Evolutionary conservation across 192 early-diverging fungal species (phyloP), one percentile per base, ranked within the genome.

Genomic region (Cladochytrium replicatum): DNA sequence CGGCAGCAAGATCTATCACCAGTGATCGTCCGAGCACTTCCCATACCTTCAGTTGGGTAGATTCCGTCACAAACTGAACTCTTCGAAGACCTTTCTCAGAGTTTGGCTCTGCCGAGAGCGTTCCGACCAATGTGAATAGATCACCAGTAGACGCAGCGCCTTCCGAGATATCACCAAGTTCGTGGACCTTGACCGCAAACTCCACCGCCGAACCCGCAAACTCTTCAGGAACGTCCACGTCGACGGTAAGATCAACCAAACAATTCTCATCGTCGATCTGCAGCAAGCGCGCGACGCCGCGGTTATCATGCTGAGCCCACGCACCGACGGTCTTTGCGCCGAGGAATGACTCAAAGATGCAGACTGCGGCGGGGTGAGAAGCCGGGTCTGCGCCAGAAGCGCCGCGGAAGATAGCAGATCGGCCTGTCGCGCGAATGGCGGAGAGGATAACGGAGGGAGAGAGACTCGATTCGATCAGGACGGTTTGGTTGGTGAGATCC

Each of bases 1-100:
- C 49, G 6, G 78, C 74, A 48, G 85, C 83, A n/a, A 47, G 45
- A 6, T 48, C 46, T 21, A 67, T 54, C 5, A 90, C 87, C 72
- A 94, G 75, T 22, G 83, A 86, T 39, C 91, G 67, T 17, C 89
- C 91, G 64, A 94, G 87, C 37, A 91, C 63, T 60, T 94, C 89
- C 85, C 87, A 88, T 1, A 92, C 85, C 58, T 84, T 83, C 45
- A 89, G 67, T 22, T 77, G 60, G 24, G 55, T 54, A n/a, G 73
- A 77, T 58, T 93, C 88, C 6, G 84, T 52, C 4, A 87, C 78
- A n/a, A n/a, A n/a, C 42, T 17, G 13, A 37, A 37, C 34, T 13
- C 17, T 13, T 37, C 17, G 13, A 37, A 37, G 13, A 17, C 17
- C 34, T 37, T 17, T 37, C 13, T 37, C 13, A 13, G 32, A 44